Evolutionary conservation across 768 basidiomycete species (phyloP), one percentile per base, ranked within the genome.

Genomic region (Tulasnella sp.): DNA sequence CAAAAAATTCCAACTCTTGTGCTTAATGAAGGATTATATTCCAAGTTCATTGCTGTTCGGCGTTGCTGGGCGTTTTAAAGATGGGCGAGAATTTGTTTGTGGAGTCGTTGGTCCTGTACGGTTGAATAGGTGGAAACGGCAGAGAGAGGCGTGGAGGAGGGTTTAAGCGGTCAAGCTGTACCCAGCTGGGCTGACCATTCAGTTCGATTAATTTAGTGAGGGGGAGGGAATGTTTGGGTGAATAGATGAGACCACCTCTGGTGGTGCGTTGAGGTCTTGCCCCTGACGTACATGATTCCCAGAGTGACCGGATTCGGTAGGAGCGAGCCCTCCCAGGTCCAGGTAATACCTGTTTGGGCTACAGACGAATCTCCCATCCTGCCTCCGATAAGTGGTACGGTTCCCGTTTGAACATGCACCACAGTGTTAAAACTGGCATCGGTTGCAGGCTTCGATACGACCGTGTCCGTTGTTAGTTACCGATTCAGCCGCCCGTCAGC

Each of bases 1-100:
- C 77, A 78, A 27, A 78, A 78, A 21, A 78, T 48, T 14, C 77
- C 77, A 19, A 78, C 62, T 76, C 48, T 76, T 39, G n/a, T 8
- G 10, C 46, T 16, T 6, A 16, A 18, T 10, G n/a, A 74, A 74
- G 38, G 72, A 74, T 39, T 27, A 34, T n/a, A 74, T 68, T 68
- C 62, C 18, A 27, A 27, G 27, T 68, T 34, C 62, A 68, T 68
- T 68, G 62, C 34, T 27, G 2, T 18, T 68, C n/a, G n/a, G 14
- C 24, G 21, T 52, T n/a, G 48, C 5, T 52, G 19, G 12, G 48
- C 14, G 62, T 68, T 8, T 34, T 68, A 34, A 68, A 31, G 62
- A 9, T 3, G 18, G 48, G 21, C 48, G 5, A n/a, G 62, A 68
- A 68, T 31, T 68, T 2, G 31, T 52, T 19, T 52, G 48, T 24